Evolutionary conservation across 116 monocot species (phyloP), one percentile per base, ranked within the genome.

Genomic region (Iris pallida): DNA sequence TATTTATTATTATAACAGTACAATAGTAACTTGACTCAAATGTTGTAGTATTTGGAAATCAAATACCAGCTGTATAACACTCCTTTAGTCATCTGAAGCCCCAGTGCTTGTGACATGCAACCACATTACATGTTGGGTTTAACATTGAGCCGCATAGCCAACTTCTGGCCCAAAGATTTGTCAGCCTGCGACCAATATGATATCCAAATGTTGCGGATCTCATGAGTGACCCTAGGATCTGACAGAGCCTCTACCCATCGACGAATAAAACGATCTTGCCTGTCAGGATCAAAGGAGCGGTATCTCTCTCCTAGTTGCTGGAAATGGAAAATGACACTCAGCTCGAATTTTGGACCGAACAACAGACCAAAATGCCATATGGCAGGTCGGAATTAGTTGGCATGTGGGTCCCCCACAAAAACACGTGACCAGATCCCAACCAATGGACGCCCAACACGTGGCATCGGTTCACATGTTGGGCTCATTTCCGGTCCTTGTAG

Each of bases 221-320:
- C 94, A 53, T 94, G 90, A 43, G 90, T 90, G 55, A 90, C 85
- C 61, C 80, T 75, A 5, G 87, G 72, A 48, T 94, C 87, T 7
- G 82, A 82, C 19, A 94, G 73, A n/a, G 87, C 82, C 1, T 78
- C 80, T 4, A 81, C 77, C 93, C 87, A 87, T 59, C 93, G 80
- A 19, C 66, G 45, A 55, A 90, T 79, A 62, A 79, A 94, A 7
- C 88, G 82, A 42, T 94, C 90, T 85, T 94, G 90, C 84, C 94
- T 90, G 63, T 87, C 87, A 65, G 84, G 71, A 46, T 69, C 85
- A 71, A 75, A 82, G 10, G 94, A 85, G 49, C 87, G 78, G 81
- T 90, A 94, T 63, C 94, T 82, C 81, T 90, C 94, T 67, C 94
- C 90, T 61, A 90, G 90, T 76, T 94, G 94, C 90, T n/a, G n/a